A percentile compares a stretch with the other conserved stretches of the same genome.
phyloP scores from a whole-genome alignment of 2,329 filamentous ascomycete genomes.

The Paraconiothyrium sp. region DNA sequence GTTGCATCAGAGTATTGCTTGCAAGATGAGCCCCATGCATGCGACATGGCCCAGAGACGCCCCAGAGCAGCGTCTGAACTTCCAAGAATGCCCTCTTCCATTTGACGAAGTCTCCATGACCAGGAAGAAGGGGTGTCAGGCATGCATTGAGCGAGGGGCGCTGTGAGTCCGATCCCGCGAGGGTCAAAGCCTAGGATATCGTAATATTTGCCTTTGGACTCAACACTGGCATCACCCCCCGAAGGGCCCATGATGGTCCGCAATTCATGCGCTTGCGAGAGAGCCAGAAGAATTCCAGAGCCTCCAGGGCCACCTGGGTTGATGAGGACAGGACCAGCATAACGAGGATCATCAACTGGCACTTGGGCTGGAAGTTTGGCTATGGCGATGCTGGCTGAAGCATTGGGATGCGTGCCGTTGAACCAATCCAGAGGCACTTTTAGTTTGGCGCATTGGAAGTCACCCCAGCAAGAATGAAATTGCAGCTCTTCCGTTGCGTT shows the following conservation, averaged over 20 bases:
- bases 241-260: conserved; percentile 42
- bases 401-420: conserved; percentile 43
- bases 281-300: conserved; percentile 47
- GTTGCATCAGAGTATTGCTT: conserved; percentile 32
- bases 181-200: conserved; percentile 59
- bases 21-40: conserved; percentile 47
- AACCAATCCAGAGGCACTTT: conserved; percentile 50
- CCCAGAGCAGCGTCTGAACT: conserved; percentile 55
- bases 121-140: conserved; percentile 39
- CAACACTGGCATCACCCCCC: conserved; percentile 3
- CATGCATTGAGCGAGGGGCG: conserved; percentile 49
- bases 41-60: conserved; percentile 53
- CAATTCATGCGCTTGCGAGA: conserved; percentile 32
- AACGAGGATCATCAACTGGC: conserved; percentile 46
- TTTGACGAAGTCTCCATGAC: conserved; percentile 49
- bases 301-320: conserved; percentile 59
- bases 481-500: conserved; percentile 34
- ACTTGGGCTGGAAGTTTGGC: conserved; percentile 45
- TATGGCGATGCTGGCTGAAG: conserved; percentile 43
- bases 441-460: conserved; percentile 47
- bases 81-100: conserved; percentile 50
- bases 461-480: conserved; percentile 44
- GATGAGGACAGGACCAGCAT: conserved; percentile 54
- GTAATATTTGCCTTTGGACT: conserved; percentile 46
- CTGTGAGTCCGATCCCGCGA: conserved; percentile 50